A percentile compares a stretch with the other conserved stretches of the same genome.
Evolutionary conservation across 2,329 filamentous ascomycete species (phyloP).

Genomic region (Diaporthe australafricana): DNA sequence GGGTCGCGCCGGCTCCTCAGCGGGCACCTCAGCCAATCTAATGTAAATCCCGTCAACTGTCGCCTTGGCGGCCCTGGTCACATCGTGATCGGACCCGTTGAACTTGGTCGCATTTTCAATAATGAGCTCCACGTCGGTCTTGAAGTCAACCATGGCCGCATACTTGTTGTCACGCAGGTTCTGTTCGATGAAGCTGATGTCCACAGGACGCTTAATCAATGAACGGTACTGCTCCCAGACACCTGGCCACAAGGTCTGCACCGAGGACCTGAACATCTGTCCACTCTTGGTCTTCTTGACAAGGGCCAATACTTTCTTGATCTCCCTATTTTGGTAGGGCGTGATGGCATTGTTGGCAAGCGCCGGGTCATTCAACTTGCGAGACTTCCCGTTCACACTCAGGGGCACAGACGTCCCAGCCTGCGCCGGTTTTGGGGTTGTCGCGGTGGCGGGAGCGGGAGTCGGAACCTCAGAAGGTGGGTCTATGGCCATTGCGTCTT

Average conservation of each 20-base stretch:
- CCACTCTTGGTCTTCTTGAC: constrained; percentile 91
- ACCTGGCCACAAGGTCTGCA: constrained; percentile 78
- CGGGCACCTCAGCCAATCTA: constrained; percentile 57
- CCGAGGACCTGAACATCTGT: constrained; percentile 79
- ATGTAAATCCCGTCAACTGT: constrained; percentile 68
- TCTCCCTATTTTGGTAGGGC: constrained; percentile 68
- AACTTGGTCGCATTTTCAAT: constrained; percentile 83
- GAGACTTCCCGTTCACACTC: constrained; percentile 44
- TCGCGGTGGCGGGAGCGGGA: constrained; percentile 44
- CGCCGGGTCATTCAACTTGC: constrained; percentile 55
- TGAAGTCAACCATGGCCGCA: constrained; percentile 76
- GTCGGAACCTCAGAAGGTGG: constrained; percentile 41
- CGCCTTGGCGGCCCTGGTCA: constrained; percentile 68
- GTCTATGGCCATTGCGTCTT: constrained; percentile 47
- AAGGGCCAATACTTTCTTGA: constrained; percentile 75
- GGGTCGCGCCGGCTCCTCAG: constrained; percentile 68
- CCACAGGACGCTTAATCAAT: constrained; percentile 77
- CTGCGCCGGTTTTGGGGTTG: constrained; percentile 44
- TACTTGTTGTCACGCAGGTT: constrained; percentile 81
- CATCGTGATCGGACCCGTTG: constrained; percentile 82
- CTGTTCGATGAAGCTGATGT: constrained; percentile 84
- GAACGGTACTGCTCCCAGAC: constrained; percentile 77
- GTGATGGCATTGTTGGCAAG: constrained; percentile 66
- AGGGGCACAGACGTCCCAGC: constrained; percentile 45
- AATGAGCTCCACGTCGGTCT: constrained; percentile 80